These are phyloP conservation scores for Kokia cookei DNA, from an alignment of 441 rosid species.

Conservation along the genomic window DNA sequence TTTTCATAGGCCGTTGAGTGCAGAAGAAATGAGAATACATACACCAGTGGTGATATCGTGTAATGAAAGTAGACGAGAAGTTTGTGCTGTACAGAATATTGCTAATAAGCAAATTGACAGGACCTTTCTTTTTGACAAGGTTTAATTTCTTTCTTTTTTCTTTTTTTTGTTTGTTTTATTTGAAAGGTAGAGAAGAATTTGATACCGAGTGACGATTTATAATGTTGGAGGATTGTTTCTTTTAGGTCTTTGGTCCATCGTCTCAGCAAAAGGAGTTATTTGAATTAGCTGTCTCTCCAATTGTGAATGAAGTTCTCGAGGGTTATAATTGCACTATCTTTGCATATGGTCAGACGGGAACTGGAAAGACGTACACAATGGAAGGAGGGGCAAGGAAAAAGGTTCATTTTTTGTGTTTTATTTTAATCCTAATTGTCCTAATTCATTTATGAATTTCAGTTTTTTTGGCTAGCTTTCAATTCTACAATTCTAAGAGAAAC, in stretches of 20 bases:
- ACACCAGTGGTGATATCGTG: conserved; percentile 86
- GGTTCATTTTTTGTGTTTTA: conserved; percentile 29
- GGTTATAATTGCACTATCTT: conserved; percentile 98
- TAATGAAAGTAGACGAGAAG: conserved; percentile 83
- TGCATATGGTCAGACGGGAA: conserved; percentile 99
- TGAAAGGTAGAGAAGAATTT: not conserved
- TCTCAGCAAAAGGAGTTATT: conserved; percentile 84
- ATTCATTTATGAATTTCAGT: not conserved
- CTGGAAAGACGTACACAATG: conserved; percentile 99
- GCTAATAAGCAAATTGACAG: conserved; percentile 98
- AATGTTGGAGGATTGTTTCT: not conserved
- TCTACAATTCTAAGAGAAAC: conserved; percentile 14
- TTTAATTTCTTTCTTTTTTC: conserved; percentile 6
- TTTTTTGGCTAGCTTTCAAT: conserved; percentile 4
- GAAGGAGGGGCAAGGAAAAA: conserved; percentile 97
- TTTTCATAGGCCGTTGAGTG: conserved; percentile 68
- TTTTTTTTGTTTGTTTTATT: not conserved
- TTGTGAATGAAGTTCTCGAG: conserved; percentile 91
- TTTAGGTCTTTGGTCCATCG: conserved; percentile 89
- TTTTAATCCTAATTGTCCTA: not conserved
- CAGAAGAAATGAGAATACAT: conserved; percentile 68
- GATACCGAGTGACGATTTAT: not conserved
- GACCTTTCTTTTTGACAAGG: conserved; percentile 93
- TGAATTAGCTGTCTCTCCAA: conserved; percentile 80
- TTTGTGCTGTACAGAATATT: conserved; percentile 72